These are phyloP conservation scores for Oligophagozyma castellii DNA, from an alignment of 1,139 yeast species.

Conservation along the genomic window DNA sequence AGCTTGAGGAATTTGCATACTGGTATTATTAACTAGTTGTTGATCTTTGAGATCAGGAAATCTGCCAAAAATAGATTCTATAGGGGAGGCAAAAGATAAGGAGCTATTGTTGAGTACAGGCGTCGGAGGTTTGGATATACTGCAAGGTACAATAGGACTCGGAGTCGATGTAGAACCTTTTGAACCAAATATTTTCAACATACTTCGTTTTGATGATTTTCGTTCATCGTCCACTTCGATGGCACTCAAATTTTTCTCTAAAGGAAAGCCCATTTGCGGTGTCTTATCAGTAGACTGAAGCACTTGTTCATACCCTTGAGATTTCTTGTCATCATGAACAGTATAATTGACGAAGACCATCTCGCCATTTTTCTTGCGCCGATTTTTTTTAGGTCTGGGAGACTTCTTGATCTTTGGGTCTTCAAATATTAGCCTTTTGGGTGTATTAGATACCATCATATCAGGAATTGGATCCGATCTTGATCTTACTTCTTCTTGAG, in stretches of 20 bases:
- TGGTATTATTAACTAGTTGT: no score
- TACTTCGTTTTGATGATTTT: conserved; percentile 19
- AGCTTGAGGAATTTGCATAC: no score
- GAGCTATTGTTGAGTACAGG: background rate
- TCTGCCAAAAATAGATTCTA: no score
- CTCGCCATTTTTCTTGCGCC: conserved; percentile 16
- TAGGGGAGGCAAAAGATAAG: no score
- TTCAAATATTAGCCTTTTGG: conserved; percentile 20
- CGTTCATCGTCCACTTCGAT: conserved; percentile 7
- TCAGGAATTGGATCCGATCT: no score
- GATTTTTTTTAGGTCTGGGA: background rate
- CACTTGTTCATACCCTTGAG: background rate
- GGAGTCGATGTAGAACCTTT: no score
- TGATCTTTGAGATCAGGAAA: no score
- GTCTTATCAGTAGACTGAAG: background rate
- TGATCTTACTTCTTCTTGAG: no score
- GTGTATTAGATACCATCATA: no score
- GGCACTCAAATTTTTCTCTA: conserved; percentile 1
- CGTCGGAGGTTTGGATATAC: background rate
- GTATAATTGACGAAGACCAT: conserved; percentile 25
- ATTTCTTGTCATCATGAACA: conserved; percentile 14
- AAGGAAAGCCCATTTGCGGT: background rate
- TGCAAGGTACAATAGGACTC: no score
- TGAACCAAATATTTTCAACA: conserved; percentile 22
- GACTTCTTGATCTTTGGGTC: conserved; percentile 10